Base-by-base conservation (phyloP, 164 flowering plant species). In the Annona cherimola region DNA sequence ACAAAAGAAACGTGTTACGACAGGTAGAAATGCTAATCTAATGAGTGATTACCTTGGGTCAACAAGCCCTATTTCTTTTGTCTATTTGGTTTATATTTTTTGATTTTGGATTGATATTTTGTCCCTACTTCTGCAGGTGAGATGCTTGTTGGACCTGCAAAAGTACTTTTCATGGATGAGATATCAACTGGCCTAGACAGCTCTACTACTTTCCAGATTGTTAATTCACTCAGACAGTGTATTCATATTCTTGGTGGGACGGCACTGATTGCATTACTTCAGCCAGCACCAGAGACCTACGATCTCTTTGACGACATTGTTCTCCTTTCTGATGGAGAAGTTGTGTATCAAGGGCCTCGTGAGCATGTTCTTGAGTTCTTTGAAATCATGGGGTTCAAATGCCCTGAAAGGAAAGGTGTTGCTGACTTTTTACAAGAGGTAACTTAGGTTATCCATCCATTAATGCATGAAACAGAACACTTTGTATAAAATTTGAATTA, bases 211-310 rank as follows among this genome's bases (percentile, higher is more conserved):
- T 92, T 46, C 72, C 87, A 86, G 69, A 88, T 92, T 66, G 88
- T 90, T 75, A 89, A 89, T 67, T 82, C 86, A 14, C 63, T 92
- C 0, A 76, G 76, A 76, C 89, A 92, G 63, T 62, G 71, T 3
- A 77, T 86, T 54, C 95, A 89, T 76, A 79, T 89, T 60, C 80
- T 88, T n/a, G 70, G 83, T 18, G 89, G 85, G 61, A 90, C 91
- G 2, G 87, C 89, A 5, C 42, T 92, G 45, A 88, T 92, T 54
- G 88, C 97, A 19, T 90, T 92, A 55, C 86, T 92, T 42, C 97
- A 90, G 79, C 97, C 97, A 11, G 90, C 97, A 18, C 97, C 93
- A 1, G 97, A 92, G 80, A 89, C 91, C 20, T 91, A 83, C 26
- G 75, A 88, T 44, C 88, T 89, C 20, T 91, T 91, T 41, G 93